Percentiles rank a stretch among this genome's conserved stretches.
These are phyloP conservation scores for Apophysomyces ossiformis DNA, from an alignment of 371 early-diverging fungal species.

Conservation along the genomic window DNA sequence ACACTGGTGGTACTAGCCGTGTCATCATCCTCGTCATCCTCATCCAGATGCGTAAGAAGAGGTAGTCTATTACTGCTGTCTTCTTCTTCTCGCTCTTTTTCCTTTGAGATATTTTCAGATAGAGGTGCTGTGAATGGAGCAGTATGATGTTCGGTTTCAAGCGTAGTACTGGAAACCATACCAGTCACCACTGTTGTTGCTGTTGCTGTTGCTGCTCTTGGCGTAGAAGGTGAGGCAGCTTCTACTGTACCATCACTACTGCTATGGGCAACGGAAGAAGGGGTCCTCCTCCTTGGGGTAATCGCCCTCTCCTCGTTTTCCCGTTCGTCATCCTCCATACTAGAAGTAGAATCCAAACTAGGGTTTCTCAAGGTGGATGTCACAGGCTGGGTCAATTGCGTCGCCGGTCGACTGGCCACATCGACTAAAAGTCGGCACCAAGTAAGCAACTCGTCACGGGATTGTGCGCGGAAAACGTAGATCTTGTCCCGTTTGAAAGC, in stretches of 20 bases:
- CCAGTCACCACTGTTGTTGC: too few species aligned
- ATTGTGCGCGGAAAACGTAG: conserved; percentile 15
- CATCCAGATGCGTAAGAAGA: not conserved
- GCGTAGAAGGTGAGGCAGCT: not conserved
- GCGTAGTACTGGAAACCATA: too few species aligned
- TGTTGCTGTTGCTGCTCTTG: too few species aligned
- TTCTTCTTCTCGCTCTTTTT: not conserved
- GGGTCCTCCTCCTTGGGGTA: not conserved
- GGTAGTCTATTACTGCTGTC: not conserved
- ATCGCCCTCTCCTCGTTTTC: too few species aligned
- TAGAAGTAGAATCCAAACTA: not conserved
- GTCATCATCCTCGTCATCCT: conserved; percentile 11
- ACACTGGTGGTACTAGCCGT: conserved; percentile 5
- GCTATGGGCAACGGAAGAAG: not conserved
- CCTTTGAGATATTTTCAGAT: too few species aligned
- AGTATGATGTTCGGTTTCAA: too few species aligned
- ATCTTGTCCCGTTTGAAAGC: conserved; percentile 17
- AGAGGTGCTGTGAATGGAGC: too few species aligned
- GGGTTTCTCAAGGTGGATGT: not conserved
- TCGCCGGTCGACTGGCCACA: conserved; percentile 18
- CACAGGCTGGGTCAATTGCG: not conserved
- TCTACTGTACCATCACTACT: not conserved
- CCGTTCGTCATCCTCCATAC: not conserved
- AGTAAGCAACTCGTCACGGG: conserved; percentile 13
- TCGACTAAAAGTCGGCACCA: conserved; percentile 24